Evolutionary conservation across 2,329 filamentous ascomycete species (phyloP).

Genomic region (Sporothrix variecibatus): DNA sequence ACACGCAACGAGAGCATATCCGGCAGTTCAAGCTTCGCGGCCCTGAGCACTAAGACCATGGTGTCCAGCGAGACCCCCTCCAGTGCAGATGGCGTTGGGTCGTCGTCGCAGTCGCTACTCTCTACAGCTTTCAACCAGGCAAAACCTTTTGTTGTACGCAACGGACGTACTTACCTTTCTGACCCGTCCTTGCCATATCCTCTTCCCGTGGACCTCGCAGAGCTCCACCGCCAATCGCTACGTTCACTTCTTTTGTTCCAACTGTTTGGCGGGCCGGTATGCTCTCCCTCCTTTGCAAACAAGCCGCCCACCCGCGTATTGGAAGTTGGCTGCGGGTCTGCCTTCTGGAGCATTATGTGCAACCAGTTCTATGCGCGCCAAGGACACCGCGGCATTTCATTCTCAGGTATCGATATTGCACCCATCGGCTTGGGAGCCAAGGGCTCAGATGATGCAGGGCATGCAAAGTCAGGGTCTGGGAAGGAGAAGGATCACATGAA

Average conservation of each 20-base stretch:
- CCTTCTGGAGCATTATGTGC: slow-evolving; percentile 87
- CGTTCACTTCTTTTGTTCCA: slow-evolving; percentile 79
- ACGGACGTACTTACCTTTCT: slow-evolving; percentile 81
- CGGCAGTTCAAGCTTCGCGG: slow-evolving; percentile 48
- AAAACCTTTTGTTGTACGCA: slow-evolving; percentile 67
- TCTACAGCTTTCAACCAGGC: slow-evolving; percentile 35
- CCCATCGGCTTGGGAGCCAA: slow-evolving; percentile 45
- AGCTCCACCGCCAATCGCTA: slow-evolving; percentile 84
- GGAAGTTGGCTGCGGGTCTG: slow-evolving; percentile 84
- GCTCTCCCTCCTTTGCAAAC: slow-evolving; percentile 65
- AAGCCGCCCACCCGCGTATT: slow-evolving; percentile 75
- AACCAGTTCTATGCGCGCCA: slow-evolving; percentile 71
- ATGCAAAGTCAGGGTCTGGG: slow-evolving; percentile 37
- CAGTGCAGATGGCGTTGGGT: slow-evolving; percentile 45
- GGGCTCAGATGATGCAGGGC: neutral
- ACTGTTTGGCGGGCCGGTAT: slow-evolving; percentile 78
- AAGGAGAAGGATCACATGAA: slow-evolving; percentile 64
- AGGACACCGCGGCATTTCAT: slow-evolving; percentile 70
- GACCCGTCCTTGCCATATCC: slow-evolving; percentile 74
- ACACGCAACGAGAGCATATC: slow-evolving; percentile 50
- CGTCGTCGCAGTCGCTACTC: slow-evolving; percentile 34
- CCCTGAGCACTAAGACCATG: slow-evolving; percentile 50
- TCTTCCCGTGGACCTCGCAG: slow-evolving; percentile 79
- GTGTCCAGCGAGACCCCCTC: slow-evolving; percentile 51
- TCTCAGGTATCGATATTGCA: slow-evolving; percentile 81